A percentile compares a stretch with the other conserved stretches of the same genome.
Evolutionary conservation across 2,329 filamentous ascomycete species (phyloP).

Genomic region (Sarocladiaceae sp.): DNA sequence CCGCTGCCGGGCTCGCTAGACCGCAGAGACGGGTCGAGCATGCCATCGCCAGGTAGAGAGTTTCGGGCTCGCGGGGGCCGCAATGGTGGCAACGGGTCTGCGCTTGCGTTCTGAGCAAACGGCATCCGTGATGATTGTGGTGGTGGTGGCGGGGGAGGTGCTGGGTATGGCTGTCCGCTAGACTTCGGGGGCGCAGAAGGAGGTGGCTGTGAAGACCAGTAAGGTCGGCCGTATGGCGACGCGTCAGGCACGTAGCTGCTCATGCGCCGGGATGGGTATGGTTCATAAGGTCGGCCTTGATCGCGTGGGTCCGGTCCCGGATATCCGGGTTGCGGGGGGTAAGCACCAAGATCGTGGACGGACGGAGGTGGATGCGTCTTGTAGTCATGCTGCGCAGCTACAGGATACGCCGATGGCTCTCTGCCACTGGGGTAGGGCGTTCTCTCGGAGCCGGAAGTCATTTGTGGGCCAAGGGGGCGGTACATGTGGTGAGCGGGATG

Average conservation of each 20-base stretch:
- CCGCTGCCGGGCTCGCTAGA: constrained; percentile 16
- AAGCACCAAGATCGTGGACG: constrained; percentile 17
- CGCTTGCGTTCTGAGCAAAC: constrained; percentile 27
- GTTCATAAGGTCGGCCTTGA: neutral
- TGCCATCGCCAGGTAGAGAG: constrained; percentile 25
- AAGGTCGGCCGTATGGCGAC: constrained; percentile 22
- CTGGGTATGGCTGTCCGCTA: constrained; percentile 1
- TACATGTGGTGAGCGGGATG: neutral
- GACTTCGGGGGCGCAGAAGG: constrained; percentile 14
- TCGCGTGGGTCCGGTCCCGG: constrained; percentile 15
- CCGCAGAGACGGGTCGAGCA: constrained; percentile 26
- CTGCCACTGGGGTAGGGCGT: neutral
- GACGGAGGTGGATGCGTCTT: constrained; percentile 19
- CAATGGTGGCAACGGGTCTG: constrained; percentile 31
- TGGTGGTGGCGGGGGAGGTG: constrained; percentile 14
- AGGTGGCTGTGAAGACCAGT: constrained; percentile 22
- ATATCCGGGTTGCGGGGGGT: constrained; percentile 23
- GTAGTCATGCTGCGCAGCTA: constrained; percentile 16
- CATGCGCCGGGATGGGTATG: constrained; percentile 6
- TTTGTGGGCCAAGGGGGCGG: neutral
- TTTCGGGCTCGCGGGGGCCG: constrained; percentile 30
- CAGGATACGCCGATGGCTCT: neutral
- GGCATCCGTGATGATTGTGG: constrained; percentile 24
- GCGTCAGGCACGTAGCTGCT: constrained; percentile 9
- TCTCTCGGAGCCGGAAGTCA: neutral